Base-by-base conservation (phyloP, 768 basidiomycete species). In the Galerina marginata region DNA sequence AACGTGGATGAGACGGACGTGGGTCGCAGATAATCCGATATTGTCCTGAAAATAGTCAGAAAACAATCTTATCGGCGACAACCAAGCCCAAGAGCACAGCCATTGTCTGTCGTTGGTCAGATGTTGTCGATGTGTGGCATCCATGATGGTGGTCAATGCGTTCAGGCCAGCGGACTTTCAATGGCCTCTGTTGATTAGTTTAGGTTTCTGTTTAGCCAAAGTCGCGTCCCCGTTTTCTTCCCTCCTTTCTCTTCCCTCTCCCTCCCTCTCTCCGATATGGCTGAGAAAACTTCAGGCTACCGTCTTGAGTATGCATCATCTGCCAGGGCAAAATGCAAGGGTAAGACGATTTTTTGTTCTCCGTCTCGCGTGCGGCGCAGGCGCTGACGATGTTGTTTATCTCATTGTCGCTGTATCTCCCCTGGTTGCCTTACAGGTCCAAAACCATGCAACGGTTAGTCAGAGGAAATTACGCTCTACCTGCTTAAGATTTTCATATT, bases 251-350 rank as follows among this genome's bases (percentile, higher is more conserved):
- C 61, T 64, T 65, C 71, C 68, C 64, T 67, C 61, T 64, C 63
- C 65, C 62, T 58, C 65, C 62, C 63, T 40, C 62, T 25, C 16
- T 47, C 52, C 63, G 49, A 12, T 20, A 83, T 81, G 79, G 67
- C 81, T 53, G 78, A 81, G 56, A 87, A 82, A 74, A 81, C 83
- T 57, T 74, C 79, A 46, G 88, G 88, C 61, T 93, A 93, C 77
- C 86, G 92, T 65, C 78, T 93, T 43, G 92, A 93, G 74, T 92
- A 92, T 74, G 86, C 92, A 53, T 60, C 75, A 46, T 87, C 85
- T 58, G 80, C 76, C 60, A 82, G 91, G 59, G 80, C 91, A 38
- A 90, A 90, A 77, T 93, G 91, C 78, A 92, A 91, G 80, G 92
- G 91, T 89, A 61, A 53, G 81, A 72, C 50, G 50, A 16, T 62